These are phyloP conservation scores for Aegilops tauschii DNA, from an alignment of 176 grass and related monocot species.

Conservation along the genomic window DNA sequence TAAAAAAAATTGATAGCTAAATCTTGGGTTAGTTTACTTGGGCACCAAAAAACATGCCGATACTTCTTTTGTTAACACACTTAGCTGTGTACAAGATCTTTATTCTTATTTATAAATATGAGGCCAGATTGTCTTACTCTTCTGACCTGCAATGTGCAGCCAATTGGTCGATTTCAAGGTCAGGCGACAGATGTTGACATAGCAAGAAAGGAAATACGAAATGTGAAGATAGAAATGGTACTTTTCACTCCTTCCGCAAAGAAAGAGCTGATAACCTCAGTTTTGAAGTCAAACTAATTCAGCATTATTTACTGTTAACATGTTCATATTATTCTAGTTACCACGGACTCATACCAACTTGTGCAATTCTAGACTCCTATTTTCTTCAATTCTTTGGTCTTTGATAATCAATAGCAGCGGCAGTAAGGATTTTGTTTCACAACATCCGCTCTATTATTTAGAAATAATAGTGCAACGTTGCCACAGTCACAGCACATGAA, in stretches of 20 bases:
- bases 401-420: neutral
- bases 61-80: constrained; percentile 7
- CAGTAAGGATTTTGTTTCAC: neutral
- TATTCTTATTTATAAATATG: constrained; percentile 16
- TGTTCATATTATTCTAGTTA: constrained; percentile 10
- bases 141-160: constrained; percentile 64
- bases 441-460: neutral
- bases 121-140: constrained; percentile 23
- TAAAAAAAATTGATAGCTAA: too few species aligned
- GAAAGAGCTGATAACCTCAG: neutral
- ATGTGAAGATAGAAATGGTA: constrained; percentile 97
- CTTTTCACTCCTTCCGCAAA: neutral
- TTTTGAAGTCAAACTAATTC: constrained; percentile 7
- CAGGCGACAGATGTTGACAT: constrained; percentile 74
- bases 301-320: neutral
- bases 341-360: neutral
- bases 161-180: constrained; percentile 82
- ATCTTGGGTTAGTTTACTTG: neutral
- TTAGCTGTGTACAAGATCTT: neutral
- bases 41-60: neutral
- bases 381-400: neutral
- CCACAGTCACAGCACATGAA: neutral
- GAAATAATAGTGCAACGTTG: neutral
- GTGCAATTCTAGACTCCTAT: neutral
- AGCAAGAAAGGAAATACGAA: constrained; percentile 91